Conservation (phyloP, 441 rosid species). For the Hura crepitans region DNA sequence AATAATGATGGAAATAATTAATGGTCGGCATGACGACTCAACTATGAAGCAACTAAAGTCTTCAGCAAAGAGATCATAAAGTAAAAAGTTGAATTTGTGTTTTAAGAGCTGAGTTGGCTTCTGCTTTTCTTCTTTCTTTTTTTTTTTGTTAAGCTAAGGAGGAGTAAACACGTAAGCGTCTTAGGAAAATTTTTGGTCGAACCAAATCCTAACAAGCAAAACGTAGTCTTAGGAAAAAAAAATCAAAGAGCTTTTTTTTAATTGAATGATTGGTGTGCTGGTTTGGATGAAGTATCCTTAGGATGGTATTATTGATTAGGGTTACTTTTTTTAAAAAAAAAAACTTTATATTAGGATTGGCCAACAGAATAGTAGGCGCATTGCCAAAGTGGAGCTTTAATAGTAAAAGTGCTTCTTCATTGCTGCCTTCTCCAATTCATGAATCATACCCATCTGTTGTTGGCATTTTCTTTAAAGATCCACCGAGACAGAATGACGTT, state of each 20-base stretch:
- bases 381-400: constrained; percentile 9
- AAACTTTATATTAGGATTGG: neutral
- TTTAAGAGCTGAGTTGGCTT: neutral
- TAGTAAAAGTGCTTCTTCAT: neutral
- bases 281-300: too few species aligned
- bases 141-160: too few species aligned
- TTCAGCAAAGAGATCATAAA: too few species aligned
- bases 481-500: too few species aligned
- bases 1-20: neutral
- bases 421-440: neutral
- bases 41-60: too few species aligned
- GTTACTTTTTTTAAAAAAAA: neutral
- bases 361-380: neutral
- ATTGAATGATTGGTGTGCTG: too few species aligned
- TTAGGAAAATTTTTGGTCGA: neutral
- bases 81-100: too few species aligned
- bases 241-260: neutral
- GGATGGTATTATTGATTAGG: too few species aligned
- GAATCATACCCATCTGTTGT: neutral
- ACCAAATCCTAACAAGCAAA: neutral
- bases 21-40: neutral
- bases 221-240: neutral
- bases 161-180: neutral
- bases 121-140: too few species aligned
- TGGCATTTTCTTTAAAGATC: neutral